Percentiles rank a stretch among this genome's conserved stretches.
Conservation (phyloP, 73 alveolate genomes). For the Paraurostyla sp. region DNA sequence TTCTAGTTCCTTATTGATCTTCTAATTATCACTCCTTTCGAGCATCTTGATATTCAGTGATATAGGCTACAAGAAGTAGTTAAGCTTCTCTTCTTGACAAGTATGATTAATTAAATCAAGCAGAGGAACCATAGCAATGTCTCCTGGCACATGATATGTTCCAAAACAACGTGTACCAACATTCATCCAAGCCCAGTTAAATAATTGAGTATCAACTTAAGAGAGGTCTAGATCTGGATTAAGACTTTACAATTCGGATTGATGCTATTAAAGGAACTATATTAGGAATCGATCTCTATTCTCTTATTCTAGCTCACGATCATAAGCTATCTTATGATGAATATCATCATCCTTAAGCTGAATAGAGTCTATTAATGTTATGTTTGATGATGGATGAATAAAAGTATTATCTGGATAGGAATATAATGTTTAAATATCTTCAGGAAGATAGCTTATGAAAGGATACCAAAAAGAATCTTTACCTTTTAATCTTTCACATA, state of each 20-base stretch:
- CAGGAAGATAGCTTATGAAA: conserved; percentile 44
- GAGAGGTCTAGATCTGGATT: neutral
- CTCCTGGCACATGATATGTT: conserved; percentile 68
- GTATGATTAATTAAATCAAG: conserved; percentile 64
- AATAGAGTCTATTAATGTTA: neutral
- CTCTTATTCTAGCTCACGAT: conserved; percentile 13
- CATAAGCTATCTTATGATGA: neutral
- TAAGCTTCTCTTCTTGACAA: conserved; percentile 5
- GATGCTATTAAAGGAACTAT: neutral
- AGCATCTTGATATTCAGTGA: conserved; percentile 21
- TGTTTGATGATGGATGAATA: neutral
- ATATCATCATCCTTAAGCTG: conserved; percentile 45
- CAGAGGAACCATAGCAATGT: conserved; percentile 67
- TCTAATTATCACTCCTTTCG: conserved; percentile 16
- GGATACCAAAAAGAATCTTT: conserved; percentile 44
- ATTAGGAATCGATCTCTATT: conserved; percentile 17
- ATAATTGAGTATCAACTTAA: conserved; percentile 38
- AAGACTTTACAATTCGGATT: neutral
- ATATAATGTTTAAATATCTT: conserved; percentile 33
- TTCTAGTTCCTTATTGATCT: conserved; percentile 61
- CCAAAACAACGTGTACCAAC: conserved; percentile 73
- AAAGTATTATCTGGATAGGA: conserved; percentile 19
- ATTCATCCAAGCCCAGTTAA: conserved; percentile 74
- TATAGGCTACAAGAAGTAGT: conserved; percentile 38
- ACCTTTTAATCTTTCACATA: conserved; percentile 52